Base-by-base conservation (phyloP, 2,329 filamentous ascomycete species). In the Calycina marina region DNA sequence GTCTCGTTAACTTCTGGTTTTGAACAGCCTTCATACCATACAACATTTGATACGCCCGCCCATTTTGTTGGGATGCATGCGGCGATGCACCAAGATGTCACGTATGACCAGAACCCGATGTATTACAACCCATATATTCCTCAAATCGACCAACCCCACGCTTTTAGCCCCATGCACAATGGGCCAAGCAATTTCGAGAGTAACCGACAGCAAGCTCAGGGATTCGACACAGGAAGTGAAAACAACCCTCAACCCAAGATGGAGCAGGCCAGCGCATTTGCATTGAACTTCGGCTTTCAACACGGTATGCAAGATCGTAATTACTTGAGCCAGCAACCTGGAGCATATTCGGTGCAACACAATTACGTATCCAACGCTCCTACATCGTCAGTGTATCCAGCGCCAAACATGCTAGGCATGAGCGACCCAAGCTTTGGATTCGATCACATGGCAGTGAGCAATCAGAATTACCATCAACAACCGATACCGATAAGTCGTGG, bases 401-500 rank as follows among this genome's bases (percentile, higher is more conserved):
- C 39, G 15, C 26, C 40, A 3, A 45, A 43, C 25, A 39, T 48
- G 34, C 27, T 48, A n/a, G 41, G 41, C 4, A 40, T 50, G n/a
- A 42, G 35, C 27, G 38, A 44, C 22, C 26, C 37, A 18, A 38
- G 29, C 24, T 46, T 35, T 34, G 39, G 24, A 2, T 51, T 43
- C 14, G 44, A 48, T 31, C 11, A 32, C 5, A 40, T 49, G 37
- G 14, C 39, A 12, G 39, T 41, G 6, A 41, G 39, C 17, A 29
- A 31, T 3, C 34, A 31, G 15, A 40, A 41, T 25, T 35, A 28
- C n/a, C 49, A 35, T 12, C 42, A 43, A 22, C 20, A 22, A 18
- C 44, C 45, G 16, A 35, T 44, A 6, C 44, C 46, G 5, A 50
- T 50, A 41, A 47, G 34, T 27, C 41, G 43, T 15, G 39, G 40